Base-by-base conservation (phyloP, 805 yeast genomes). In the Myxozyma kluyveri region DNA sequence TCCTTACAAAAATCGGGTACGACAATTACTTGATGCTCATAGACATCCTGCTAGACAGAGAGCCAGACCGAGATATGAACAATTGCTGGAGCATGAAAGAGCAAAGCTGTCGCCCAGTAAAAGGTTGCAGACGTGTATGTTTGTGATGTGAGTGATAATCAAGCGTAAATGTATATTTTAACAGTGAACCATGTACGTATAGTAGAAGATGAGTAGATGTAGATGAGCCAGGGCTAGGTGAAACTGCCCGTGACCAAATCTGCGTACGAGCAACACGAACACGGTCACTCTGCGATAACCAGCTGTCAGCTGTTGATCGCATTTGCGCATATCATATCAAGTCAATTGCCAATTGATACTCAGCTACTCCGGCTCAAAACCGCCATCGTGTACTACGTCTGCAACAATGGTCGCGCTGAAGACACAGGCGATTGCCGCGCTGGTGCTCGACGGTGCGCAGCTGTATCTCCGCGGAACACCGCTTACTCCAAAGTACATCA, bases 331-430 rank as follows among this genome's bases (percentile, higher is more conserved):
- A 52, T 19, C 45, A 41, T 3, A 43, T 53, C 14, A 26, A 49
- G 18, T 36, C 46, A 7, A 46, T 39, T 3, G 57, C 57, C 36
- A 12, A 17, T 49, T 31, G 38, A 19, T 18, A 53, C 49, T n/a
- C 57, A 52, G 24, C 18, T 37, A 27, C 37, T 44, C 3, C 50
- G 50, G 2, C 23, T 53, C 24, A 29, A 43, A 4, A 42, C 39
- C 18, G 50, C 42, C 18, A 43, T 45, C 23, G 41, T 45, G 26
- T 52, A 53, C 22, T 53, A 49, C 17, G 57, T 37, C 32, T 37
- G 35, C 17, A 50, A 40, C 21, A 47, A 48, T 50, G 54, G 35
- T 46, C 17, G 32, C 45, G 9, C 17, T 50, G 12, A n/a, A 38
- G 9, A 40, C 45, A 4, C 49, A 47, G 29, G 38, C 41, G 4